Base-by-base conservation (phyloP, 441 rosid genomes). In the Corymbia calophylla region DNA sequence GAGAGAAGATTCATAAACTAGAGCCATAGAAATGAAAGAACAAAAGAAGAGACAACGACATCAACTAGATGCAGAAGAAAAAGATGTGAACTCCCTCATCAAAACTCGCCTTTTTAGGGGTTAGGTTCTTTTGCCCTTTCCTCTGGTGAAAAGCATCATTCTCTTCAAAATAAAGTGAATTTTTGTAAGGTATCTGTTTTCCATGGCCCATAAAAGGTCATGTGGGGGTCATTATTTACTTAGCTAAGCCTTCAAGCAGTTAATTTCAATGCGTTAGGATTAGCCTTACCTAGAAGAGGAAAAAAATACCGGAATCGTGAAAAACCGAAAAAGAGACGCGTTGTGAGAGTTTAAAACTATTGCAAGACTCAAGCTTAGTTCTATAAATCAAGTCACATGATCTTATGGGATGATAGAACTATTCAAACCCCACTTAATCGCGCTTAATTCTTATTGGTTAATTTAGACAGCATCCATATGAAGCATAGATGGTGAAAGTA, bases 11-110 rank as follows among this genome's bases (percentile, higher is more conserved):
- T 73, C 18, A 87, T 82, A 47, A 58, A 64, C 93, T 44, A 77
- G 18, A 77, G 51, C 84, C 31, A 23, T 23, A 13, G 53, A 77
- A 77, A 77, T 23, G 84, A 77, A 77, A 39, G 51, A 88, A 91
- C 85, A 91, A 91, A 90, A 89, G 91, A 91, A 90, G 91, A 90
- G 93, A 93, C 90, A 89, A 85, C 39, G 70, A 56, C 70, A 73
- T 88, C 68, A 60, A 35, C 23, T 19, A 56, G 56, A 54, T 31
- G 51, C 49, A 55, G 86, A 88, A 53, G 56, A 86, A 44, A 21
- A 87, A 64, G 87, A 31, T 35, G 29, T n/a, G 73, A 44, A 53
- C 91, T 68, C 92, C 91, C 92, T 87, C 16, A 44, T 89, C 86
- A 54, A 87, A 58, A 35, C 89, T 68, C 73, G 47, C 73, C 88